A percentile compares a stretch with the other conserved stretches of the same genome.
Evolutionary conservation across 2,329 filamentous ascomycete species (phyloP).

Genomic region (Neopestalotiopsis sp.): DNA sequence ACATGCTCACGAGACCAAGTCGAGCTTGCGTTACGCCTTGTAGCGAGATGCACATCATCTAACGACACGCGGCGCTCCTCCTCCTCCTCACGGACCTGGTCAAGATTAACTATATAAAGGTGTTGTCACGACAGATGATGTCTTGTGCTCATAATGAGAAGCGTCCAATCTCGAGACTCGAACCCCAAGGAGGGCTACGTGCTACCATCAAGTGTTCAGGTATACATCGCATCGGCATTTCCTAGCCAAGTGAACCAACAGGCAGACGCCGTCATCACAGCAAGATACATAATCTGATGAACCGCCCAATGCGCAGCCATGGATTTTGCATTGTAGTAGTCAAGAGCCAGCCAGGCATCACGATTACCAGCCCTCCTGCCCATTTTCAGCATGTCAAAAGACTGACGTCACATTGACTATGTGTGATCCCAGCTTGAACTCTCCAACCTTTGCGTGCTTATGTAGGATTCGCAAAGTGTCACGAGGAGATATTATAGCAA

Average conservation of each 20-base stretch:
- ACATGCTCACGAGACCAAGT: neutral
- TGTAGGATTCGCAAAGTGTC: too few species aligned
- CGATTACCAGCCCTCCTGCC: too few species aligned
- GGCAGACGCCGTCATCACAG: neutral
- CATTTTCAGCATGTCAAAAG: too few species aligned
- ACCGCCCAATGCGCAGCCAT: too few species aligned
- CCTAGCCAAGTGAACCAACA: neutral
- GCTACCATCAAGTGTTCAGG: neutral
- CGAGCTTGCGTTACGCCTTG: neutral
- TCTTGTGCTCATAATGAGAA: neutral
- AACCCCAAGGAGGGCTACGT: neutral
- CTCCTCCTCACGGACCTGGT: neutral
- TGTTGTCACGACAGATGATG: neutral
- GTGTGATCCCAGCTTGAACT: too few species aligned
- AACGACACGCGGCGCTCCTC: neutral
- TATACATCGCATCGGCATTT: neutral
- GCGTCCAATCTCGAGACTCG: neutral
- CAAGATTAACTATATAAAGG: neutral
- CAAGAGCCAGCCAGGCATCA: too few species aligned
- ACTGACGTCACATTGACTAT: too few species aligned
- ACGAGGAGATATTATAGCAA: too few species aligned
- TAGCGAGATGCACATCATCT: neutral
- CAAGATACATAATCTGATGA: neutral
- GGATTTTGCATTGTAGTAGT: too few species aligned
- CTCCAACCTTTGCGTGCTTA: too few species aligned